These are phyloP conservation scores for Ceratocystis huliohia DNA, from an alignment of 2,329 filamentous ascomycete species.

Conservation along the genomic window DNA sequence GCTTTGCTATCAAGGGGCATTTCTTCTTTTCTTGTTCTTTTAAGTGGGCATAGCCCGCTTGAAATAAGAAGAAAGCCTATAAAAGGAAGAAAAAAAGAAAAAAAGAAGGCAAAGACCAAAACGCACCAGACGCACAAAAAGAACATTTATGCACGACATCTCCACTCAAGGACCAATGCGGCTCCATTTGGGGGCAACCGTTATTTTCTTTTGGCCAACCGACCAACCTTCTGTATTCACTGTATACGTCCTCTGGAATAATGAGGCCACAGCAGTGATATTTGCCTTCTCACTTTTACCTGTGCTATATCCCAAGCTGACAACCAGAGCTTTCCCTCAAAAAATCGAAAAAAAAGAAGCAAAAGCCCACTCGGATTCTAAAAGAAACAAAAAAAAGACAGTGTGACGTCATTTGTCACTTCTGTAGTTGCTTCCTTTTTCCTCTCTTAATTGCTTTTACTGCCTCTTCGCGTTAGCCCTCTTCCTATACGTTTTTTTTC, in stretches of 20 bases:
- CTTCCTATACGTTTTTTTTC: neutral
- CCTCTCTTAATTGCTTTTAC: neutral
- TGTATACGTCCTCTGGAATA: constrained; percentile 17
- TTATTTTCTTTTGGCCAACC: constrained; percentile 10
- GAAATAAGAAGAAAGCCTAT: neutral
- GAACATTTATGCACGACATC: constrained; percentile 10
- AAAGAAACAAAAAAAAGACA: constrained; percentile 14
- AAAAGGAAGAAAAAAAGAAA: constrained; percentile 2
- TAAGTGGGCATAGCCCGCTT: neutral
- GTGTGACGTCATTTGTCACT: constrained; percentile 9
- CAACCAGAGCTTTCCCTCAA: neutral
- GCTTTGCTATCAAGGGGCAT: neutral
- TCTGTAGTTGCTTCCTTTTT: neutral
- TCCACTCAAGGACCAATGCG: constrained; percentile 14
- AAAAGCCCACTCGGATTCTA: neutral
- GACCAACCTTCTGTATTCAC: constrained; percentile 17
- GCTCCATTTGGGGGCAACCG: constrained; percentile 13
- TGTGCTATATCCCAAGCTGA: neutral
- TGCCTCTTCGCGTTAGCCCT: neutral
- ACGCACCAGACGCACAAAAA: constrained; percentile 14
- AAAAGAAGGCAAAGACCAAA: constrained; percentile 12
- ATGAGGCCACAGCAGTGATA: constrained; percentile 1
- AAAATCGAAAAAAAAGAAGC: constrained; percentile 14
- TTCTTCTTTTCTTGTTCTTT: neutral
- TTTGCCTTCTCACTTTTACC: neutral